These are phyloP conservation scores for Pyrenophora seminiperda DNA, from an alignment of 2,329 filamentous ascomycete genomes.

Conservation along the genomic window DNA sequence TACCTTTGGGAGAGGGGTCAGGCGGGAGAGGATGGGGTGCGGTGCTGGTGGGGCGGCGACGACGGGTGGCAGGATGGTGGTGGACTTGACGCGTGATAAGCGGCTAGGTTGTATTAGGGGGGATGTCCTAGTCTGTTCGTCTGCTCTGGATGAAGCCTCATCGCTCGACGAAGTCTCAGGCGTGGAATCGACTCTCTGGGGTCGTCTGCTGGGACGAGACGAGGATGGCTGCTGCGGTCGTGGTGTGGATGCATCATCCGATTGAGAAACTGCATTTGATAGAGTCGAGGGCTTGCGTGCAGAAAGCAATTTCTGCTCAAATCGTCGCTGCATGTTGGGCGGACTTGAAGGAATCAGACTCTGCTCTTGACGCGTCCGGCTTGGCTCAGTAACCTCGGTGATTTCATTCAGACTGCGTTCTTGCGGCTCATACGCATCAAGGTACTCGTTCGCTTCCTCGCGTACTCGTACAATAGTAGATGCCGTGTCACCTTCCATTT, in stretches of 20 bases:
- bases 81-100: slow-evolving; percentile 2
- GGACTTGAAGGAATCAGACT: slow-evolving; percentile 31
- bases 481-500: slow-evolving; percentile 36
- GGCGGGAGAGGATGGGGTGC: slow-evolving; percentile 35
- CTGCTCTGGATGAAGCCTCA: slow-evolving; percentile 8
- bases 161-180: slow-evolving; percentile 6
- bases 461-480: slow-evolving; percentile 40
- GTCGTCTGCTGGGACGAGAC: background rate
- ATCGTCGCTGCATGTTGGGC: slow-evolving; percentile 24
- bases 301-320: slow-evolving; percentile 24
- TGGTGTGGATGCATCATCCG: background rate
- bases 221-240: background rate
- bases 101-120: slow-evolving; percentile 2
- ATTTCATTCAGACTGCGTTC: slow-evolving; percentile 41
- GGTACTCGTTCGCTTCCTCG: slow-evolving; percentile 41
- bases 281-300: slow-evolving; percentile 22
- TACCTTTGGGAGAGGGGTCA: slow-evolving; percentile 39
- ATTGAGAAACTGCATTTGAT: slow-evolving; percentile 4
- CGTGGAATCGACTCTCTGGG: slow-evolving; percentile 1
- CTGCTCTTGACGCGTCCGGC: slow-evolving; percentile 26
- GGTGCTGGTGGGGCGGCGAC: slow-evolving; percentile 21
- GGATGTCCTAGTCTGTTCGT: slow-evolving; percentile 4
- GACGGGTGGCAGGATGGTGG: background rate
- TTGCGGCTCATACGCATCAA: slow-evolving; percentile 42
- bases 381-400: slow-evolving; percentile 44